phyloP scores from a whole-genome alignment of 164 flowering plant species.

The Saururus chinensis region DNA sequence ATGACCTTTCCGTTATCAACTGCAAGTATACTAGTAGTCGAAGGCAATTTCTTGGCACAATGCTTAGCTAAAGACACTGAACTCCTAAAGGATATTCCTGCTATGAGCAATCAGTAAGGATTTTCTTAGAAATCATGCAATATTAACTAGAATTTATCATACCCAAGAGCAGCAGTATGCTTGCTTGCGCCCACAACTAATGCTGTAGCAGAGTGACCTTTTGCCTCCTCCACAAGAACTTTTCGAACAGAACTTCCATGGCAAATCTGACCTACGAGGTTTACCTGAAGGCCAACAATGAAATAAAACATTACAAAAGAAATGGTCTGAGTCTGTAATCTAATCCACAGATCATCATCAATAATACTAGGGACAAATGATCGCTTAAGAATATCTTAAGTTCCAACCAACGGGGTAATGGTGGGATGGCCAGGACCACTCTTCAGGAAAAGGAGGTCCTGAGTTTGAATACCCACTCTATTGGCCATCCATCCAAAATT shows the following conservation, averaged over 20 bases:
- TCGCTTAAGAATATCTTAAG: not conserved
- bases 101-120: conserved; percentile 16
- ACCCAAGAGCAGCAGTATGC: conserved; percentile 35
- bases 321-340: not conserved
- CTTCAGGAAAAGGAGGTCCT: too few species aligned
- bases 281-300: conserved; percentile 30
- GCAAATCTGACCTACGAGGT: conserved; percentile 41
- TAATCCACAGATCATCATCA: too few species aligned
- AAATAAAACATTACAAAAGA: not conserved
- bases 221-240: conserved; percentile 45
- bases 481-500: too few species aligned
- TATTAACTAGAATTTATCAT: not conserved
- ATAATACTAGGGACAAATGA: not conserved
- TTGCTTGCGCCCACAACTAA: conserved; percentile 52
- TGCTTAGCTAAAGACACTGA: conserved; percentile 53
- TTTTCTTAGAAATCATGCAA: not conserved
- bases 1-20: conserved; percentile 56
- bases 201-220: conserved; percentile 28
- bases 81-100: conserved; percentile 32
- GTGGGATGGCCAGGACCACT: too few species aligned
- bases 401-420: too few species aligned
- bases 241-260: conserved; percentile 16
- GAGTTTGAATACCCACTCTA: too few species aligned
- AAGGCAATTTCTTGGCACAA: conserved; percentile 54
- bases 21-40: conserved; percentile 45